phyloP scores from a whole-genome alignment of 1,284 basidiomycete genomes.

The Moesziomyces sp. region DNA sequence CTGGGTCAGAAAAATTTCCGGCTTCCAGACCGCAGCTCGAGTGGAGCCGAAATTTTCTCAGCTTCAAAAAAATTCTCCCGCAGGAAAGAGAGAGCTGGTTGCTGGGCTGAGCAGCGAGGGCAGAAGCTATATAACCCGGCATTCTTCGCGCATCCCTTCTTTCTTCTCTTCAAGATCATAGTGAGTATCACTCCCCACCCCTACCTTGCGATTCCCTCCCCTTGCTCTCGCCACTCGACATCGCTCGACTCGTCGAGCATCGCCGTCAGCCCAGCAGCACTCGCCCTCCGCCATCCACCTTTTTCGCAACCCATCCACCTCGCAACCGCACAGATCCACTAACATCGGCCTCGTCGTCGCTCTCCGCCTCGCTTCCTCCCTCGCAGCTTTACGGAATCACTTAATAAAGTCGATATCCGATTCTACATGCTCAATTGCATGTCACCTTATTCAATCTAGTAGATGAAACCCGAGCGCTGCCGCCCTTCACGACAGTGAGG shows the following conservation, averaged over 20 bases:
- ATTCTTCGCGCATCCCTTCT: constrained; percentile 34
- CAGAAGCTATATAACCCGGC: constrained; percentile 42
- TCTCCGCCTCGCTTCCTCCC: constrained; percentile 1
- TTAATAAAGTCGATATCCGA: constrained; percentile 67
- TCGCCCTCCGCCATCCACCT: not conserved
- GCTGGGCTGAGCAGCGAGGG: too few relatives aligned
- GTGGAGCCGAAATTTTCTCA: constrained; percentile 12
- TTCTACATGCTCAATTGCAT: constrained; percentile 65
- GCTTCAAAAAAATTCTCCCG: constrained; percentile 13
- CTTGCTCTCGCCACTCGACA: not conserved
- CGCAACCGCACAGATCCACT: not conserved
- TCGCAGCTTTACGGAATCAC: constrained; percentile 65
- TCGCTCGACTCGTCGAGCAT: not conserved
- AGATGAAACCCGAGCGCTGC: constrained; percentile 63
- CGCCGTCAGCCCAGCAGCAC: not conserved
- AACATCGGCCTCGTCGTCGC: not conserved
- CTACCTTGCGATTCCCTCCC: constrained; percentile 11
- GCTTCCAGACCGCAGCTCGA: not conserved
- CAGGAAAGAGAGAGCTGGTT: not conserved
- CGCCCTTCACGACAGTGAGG: constrained; percentile 65
- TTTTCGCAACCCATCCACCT: not conserved
- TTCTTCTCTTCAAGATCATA: constrained; percentile 53
- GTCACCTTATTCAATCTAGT: constrained; percentile 66
- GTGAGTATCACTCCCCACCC: constrained; percentile 42
- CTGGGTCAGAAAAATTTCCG: not conserved